Conservation (phyloP, 768 basidiomycete species). For the Pulveroboletus ravenelii region DNA sequence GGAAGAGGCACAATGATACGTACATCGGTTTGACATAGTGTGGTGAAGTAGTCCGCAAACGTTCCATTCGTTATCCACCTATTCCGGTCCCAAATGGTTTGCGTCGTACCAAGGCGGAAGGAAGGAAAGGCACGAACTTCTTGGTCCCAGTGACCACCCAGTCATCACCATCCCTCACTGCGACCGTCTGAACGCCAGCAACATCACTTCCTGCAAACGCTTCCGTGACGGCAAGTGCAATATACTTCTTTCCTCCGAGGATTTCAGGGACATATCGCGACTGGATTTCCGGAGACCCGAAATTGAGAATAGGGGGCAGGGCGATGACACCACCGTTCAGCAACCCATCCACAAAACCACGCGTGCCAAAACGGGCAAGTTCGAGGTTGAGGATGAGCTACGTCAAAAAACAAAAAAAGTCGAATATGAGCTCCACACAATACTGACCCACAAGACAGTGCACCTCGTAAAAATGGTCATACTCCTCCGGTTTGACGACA, state of each 20-base stretch:
- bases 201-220: constrained; percentile 92
- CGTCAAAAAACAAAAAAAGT: neutral
- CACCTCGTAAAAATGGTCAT: constrained; percentile 93
- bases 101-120: neutral
- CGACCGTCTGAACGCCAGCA: constrained; percentile 78
- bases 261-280: constrained; percentile 69
- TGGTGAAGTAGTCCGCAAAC: constrained; percentile 83
- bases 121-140: constrained; percentile 49
- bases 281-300: constrained; percentile 69
- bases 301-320: constrained; percentile 88
- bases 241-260: constrained; percentile 73
- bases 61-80: constrained; percentile 91
- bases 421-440: neutral
- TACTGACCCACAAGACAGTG: neutral
- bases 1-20: constrained; percentile 3
- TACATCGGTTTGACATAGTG: constrained; percentile 69
- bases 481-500: constrained; percentile 76
- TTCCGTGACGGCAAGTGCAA: constrained; percentile 89
- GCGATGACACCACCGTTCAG: constrained; percentile 80
- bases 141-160: constrained; percentile 94
- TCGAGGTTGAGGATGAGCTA: constrained; percentile 80
- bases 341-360: constrained; percentile 85
- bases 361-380: constrained; percentile 74
- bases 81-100: constrained; percentile 11
- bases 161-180: constrained; percentile 76